Conservation (phyloP, 2,329 filamentous ascomycete genomes). For the Pseudogymnoascus sp. region DNA sequence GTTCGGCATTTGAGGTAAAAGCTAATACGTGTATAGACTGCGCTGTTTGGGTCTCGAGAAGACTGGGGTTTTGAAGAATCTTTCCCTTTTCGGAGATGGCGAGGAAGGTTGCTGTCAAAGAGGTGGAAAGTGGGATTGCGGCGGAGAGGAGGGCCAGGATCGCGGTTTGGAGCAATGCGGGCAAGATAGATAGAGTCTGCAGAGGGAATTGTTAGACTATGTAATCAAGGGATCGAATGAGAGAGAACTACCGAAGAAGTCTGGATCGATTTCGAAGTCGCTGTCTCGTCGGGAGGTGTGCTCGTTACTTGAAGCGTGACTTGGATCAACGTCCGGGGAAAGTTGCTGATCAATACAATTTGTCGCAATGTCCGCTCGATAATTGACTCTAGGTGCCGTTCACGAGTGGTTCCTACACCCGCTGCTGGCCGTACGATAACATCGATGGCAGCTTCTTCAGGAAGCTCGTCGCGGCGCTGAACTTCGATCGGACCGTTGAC, state of each 20-base stretch:
- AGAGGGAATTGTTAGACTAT: background rate
- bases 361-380: slow-evolving; percentile 65
- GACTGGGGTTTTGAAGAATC: slow-evolving; percentile 54
- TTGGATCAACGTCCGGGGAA: slow-evolving; percentile 72
- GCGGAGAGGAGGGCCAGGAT: slow-evolving; percentile 74
- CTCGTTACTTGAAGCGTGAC: slow-evolving; percentile 70
- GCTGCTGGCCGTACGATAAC: slow-evolving; percentile 81
- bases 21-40: slow-evolving; percentile 75
- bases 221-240: background rate
- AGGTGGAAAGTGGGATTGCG: slow-evolving; percentile 70
- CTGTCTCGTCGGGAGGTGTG: slow-evolving; percentile 60
- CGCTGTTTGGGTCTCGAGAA: slow-evolving; percentile 53
- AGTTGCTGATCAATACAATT: slow-evolving; percentile 66
- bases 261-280: slow-evolving; percentile 52
- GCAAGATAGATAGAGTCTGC: slow-evolving; percentile 72
- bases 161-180: slow-evolving; percentile 73
- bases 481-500: slow-evolving; percentile 94
- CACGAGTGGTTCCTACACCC: slow-evolving; percentile 71
- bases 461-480: slow-evolving; percentile 77
- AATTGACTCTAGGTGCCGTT: slow-evolving; percentile 74
- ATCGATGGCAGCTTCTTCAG: slow-evolving; percentile 85
- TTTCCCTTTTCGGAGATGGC: slow-evolving; percentile 44
- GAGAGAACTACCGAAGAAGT: slow-evolving; percentile 46
- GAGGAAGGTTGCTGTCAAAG: slow-evolving; percentile 58
- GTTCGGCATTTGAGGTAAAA: slow-evolving; percentile 65